Evolutionary conservation across 2,329 filamentous ascomycete species (phyloP), one percentile per base, ranked within the genome.

Genomic region (Calonectria naviculata): DNA sequence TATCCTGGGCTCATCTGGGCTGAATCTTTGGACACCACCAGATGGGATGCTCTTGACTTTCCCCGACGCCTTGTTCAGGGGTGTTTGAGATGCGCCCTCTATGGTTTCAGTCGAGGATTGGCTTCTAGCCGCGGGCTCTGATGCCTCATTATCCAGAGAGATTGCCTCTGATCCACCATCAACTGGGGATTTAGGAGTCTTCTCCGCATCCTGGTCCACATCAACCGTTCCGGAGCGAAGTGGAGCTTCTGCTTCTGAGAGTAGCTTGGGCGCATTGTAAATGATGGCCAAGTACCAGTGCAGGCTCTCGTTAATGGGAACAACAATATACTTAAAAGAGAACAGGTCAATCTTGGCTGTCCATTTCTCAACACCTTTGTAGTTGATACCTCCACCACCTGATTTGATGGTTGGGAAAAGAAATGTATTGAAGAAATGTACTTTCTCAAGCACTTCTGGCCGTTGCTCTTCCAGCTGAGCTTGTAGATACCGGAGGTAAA

Each of bases 271-370:
- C 3, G 96, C 88, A 78, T 99, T 98, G 88, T 95, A 98, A 64
- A 99, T 96, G 67, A 99, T 96, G 17, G 95, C 95, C 74, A 98
- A 86, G 83, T 97, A 98, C 97, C 97, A 99, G 82, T 99, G 97
- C 1, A 87, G 84, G 75, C 91, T 87, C 80, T 98, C 94, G 77
- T 98, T 97, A 81, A 99, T 94, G 0, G 97, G 97, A 8, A 99
- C 93, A 13, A 98, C 88, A 70, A 98, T 92, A 81, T 95, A 98
- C 80, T 98, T 94, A 76, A 94, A 95, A 7, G 88, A 89, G 78
- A 98, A 94, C 10, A 99, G 84, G 79, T 99, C 94, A 26, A 96
- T 88, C 76, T 92, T 94, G 38, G 93, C 88, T 0, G 97, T 98
- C 97, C 97, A 99, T 49, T 91, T 90, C 80, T 93, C 91, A 67